Base-by-base conservation (phyloP, 2,329 filamentous ascomycete species). In the Knoxdaviesia proteae region DNA sequence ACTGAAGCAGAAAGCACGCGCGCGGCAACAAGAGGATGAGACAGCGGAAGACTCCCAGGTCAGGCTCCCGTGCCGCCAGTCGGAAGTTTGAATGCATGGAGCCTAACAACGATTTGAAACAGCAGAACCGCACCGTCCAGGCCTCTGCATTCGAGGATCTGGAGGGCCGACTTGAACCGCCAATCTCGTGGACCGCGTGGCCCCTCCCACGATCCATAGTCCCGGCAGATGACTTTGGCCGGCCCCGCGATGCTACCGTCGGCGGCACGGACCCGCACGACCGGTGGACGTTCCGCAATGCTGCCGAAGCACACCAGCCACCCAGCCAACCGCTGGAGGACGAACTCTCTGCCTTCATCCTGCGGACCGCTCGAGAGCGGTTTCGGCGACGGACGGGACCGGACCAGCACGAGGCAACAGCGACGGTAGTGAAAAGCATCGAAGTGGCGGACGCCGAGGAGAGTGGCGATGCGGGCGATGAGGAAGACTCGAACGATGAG, bases 171-270 rank as follows among this genome's bases (percentile, higher is more conserved):
- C 20, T 20, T 20, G 20, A 20, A 20, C 20, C 20, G 20, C 20
- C 20, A 20, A 20, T 20, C 20, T 20, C 20, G 20, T 94, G 88
- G 87, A 83, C 82, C 11, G 81, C 86, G 0, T 94, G 88, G 88
- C 88, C 88, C 5, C 56, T 92, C 52, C 65, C 66, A 20, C 63
- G 70, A 5, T 59, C 64, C 6, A 60, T 68, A 31, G 74, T 90
- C 6, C 82, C 81, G 2, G 11, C 11, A 7, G 33, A 46, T 41
- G 32, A 43, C 32, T 42, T 40, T 7, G 41, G 43, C 32, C 38
- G 40, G 11, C 10, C 39, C 33, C 33, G 32, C 34, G 20, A 20
- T 20, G 20, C 20, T 20, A 20, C 20, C 20, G 20, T 20, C 20
- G 20, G 42, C 8, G 41, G 43, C 20, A 11, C 35, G 31, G 33